Evolutionary conservation across 768 basidiomycete species (phyloP), one percentile per base, ranked within the genome.

Genomic region (Naganishia antarctica): DNA sequence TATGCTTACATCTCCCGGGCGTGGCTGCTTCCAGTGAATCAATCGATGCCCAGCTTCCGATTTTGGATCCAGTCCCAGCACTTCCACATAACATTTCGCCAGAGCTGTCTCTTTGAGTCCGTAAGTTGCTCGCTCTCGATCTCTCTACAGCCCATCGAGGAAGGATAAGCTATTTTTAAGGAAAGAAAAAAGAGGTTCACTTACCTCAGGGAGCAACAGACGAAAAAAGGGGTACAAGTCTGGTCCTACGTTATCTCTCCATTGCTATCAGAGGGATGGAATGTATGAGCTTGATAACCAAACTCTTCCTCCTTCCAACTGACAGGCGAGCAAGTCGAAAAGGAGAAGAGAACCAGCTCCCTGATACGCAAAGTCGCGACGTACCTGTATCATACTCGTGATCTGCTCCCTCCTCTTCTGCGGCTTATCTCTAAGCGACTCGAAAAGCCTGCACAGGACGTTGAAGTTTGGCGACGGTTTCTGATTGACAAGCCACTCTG

Each of bases 21-120:
- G 73, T 9, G 80, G 80, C 21, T 74, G 69, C 64, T 80, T 98
- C 96, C 96, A 98, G 69, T 94, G 88, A 48, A 88, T 78, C 46
- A 99, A 79, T 43, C 89, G 83, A 50, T 88, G 82, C 0, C 90
- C 87, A 71, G 93, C 90, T 7, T 85, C 86, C 61, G 90, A 88
- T 73, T 85, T 84, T 74, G 79, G 83, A 41, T 87, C 87, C 2
- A 99, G 81, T 0, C 89, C 90, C 37, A 98, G 88, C 2, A 93
- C 82, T 66, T 88, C 86, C 79, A 94, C 90, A 74, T 93, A 96
- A 11, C 85, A 85, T 77, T 92, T 97, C 4, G 92, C 93, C 2
- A 99, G 80, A 73, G 88, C 89, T 79, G 88, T 89, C 80, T 99
- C 96, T 75, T 99, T 99, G 69, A 96, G 78, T 15, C 91, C 90